Base-by-base conservation (phyloP, 2,329 filamentous ascomycete genomes). In the Ilyonectria sp. region DNA sequence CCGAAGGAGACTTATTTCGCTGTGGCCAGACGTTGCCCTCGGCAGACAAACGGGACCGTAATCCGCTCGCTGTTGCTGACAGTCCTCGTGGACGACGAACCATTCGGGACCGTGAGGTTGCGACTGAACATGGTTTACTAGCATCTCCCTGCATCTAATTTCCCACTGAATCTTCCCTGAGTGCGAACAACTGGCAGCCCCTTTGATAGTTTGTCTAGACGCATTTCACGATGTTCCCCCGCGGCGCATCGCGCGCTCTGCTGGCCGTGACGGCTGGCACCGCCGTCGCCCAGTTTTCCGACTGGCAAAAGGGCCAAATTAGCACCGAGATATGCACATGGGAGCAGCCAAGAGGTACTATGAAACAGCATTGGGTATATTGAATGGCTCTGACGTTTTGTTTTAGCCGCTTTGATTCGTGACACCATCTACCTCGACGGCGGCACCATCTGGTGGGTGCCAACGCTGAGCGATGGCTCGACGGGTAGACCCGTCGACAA, bases 381-480 rank as follows among this genome's bases (percentile, higher is more conserved):
- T 21, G n/a, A 10, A 54, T 37, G 40, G 40, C 10, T 63, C 75
- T 81, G 60, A 79, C 69, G 40, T 35, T 47, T 13, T 37, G 17
- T 40, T 57, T 29, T 72, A 91, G 90, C 85, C 68, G 85, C 86
- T 43, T 79, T 90, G 3, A 79, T 92, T 40, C 85, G 86, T 47
- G 89, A 93, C 72, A 90, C 86, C 2, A 79, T 92, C 17, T 93
- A 91, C 74, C 77, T 93, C 23, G 90, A 93, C 75, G 91, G 91
- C 43, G 91, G 91, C 4, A 69, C 76, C 47, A 76, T 91, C 11
- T 83, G 69, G 66, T 92, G 90, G 89, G 69, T 79, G 37, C 83
- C 84, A 3, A 85, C 85, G 11, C 72, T 87, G 57, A 77, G 81
- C 2, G 82, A 88, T 72, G 88, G 86, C 3, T 68, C 74, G 6